Conservation (phyloP, 73 alveolate species). For the Diophrys sp. region DNA sequence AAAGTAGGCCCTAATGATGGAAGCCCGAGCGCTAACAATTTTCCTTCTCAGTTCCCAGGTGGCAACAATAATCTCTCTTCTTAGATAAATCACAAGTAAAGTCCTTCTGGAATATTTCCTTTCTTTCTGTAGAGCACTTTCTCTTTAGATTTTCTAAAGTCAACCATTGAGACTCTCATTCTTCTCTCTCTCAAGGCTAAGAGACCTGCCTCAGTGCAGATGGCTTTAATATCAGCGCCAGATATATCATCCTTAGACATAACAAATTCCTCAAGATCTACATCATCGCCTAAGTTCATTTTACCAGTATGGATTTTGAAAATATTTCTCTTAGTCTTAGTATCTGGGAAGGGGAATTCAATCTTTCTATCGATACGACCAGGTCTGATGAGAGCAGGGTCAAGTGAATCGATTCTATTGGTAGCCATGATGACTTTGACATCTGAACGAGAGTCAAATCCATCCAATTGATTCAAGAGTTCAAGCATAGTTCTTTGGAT, state of each 20-base stretch:
- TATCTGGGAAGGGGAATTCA: constrained; percentile 98
- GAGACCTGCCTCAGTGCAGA: constrained; percentile 99
- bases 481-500: constrained; percentile 99
- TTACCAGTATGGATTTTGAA: constrained; percentile 96
- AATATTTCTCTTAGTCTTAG: constrained; percentile 94
- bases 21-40: too few relatives aligned
- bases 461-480: constrained; percentile 97
- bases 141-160: constrained; percentile 97
- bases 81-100: constrained; percentile 79
- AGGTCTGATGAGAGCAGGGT: constrained; percentile 99
- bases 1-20: too few relatives aligned
- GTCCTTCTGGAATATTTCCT: constrained; percentile 98
- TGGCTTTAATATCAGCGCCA: constrained; percentile 99
- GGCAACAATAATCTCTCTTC: too few relatives aligned
- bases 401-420: constrained; percentile 97
- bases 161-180: constrained; percentile 95
- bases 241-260: constrained; percentile 96
- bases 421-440: constrained; percentile 99
- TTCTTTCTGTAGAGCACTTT: constrained; percentile 98
- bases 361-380: constrained; percentile 99
- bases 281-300: constrained; percentile 97
- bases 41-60: too few relatives aligned
- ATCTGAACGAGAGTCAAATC: constrained; percentile 98
- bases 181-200: constrained; percentile 99
- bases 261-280: constrained; percentile 96